Percentiles rank a stretch among this genome's conserved stretches.
phyloP scores from a whole-genome alignment of 148 eudicot species.

The Rhododendron mucronatum region DNA sequence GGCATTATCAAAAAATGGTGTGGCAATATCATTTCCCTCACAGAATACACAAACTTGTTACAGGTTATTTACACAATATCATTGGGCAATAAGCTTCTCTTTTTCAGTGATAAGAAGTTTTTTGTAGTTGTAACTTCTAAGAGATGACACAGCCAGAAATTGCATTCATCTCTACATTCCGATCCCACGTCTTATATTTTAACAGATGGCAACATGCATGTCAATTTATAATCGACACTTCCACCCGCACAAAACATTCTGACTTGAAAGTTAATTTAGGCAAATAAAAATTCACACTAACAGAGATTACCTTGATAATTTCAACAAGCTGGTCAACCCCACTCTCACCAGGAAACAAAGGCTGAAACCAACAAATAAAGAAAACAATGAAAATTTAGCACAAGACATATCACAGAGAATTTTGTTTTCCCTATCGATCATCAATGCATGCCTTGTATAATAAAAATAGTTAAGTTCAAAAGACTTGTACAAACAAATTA shows the following conservation, averaged over 20 bases:
- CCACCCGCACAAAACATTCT: neutral
- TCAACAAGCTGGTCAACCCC: constrained; percentile 95
- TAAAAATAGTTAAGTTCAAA: neutral
- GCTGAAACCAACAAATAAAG: constrained; percentile 41
- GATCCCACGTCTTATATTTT: neutral
- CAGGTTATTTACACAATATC: neutral
- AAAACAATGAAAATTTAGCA: neutral
- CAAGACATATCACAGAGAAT: neutral
- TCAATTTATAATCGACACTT: neutral
- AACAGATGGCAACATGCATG: neutral
- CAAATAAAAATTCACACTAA: neutral
- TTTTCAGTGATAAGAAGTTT: neutral
- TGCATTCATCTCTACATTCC: neutral
- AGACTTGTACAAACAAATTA: neutral
- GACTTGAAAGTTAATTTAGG: neutral
- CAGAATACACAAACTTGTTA: neutral
- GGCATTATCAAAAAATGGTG: too few species aligned
- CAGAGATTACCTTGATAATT: constrained; percentile 68
- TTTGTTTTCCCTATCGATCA: neutral
- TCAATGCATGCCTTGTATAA: neutral
- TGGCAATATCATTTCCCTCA: too few species aligned
- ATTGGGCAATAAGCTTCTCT: neutral
- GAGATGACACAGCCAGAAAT: neutral
- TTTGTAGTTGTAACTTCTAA: neutral
- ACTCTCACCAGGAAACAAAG: constrained; percentile 86